These are phyloP conservation scores for Geotrichum restrictum DNA, from an alignment of 1,139 yeast species.

Conservation along the genomic window DNA sequence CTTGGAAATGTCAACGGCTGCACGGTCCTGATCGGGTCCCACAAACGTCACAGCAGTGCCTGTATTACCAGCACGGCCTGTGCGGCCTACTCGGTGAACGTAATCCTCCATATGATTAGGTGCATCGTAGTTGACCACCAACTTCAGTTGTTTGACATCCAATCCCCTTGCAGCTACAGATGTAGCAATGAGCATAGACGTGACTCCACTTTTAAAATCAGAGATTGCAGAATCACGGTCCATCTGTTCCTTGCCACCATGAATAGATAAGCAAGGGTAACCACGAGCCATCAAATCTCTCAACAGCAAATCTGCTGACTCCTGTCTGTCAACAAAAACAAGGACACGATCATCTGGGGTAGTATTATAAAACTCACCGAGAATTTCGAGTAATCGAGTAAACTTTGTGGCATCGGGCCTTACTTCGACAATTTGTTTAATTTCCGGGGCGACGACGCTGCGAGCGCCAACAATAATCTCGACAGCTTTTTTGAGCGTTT, in stretches of 20 bases:
- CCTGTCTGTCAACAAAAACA: slow-evolving; percentile 84
- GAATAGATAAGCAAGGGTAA: slow-evolving; percentile 62
- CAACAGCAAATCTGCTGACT: slow-evolving; percentile 67
- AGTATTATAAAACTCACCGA: slow-evolving; percentile 45
- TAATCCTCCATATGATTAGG: slow-evolving; percentile 94
- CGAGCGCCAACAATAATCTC: slow-evolving; percentile 80
- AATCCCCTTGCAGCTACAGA: slow-evolving; percentile 93
- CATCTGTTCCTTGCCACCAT: slow-evolving; percentile 88
- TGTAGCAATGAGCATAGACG: slow-evolving; percentile 74
- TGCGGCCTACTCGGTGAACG: slow-evolving; percentile 93
- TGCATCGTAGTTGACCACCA: slow-evolving; percentile 83
- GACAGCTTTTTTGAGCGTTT: slow-evolving; percentile 57
- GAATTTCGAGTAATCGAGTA: slow-evolving; percentile 48
- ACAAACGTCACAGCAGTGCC: slow-evolving; percentile 82
- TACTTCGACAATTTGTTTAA: slow-evolving; percentile 66
- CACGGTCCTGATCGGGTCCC: slow-evolving; percentile 57
- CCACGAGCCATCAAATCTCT: slow-evolving; percentile 56
- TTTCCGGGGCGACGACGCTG: slow-evolving; percentile 78
- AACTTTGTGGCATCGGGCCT: slow-evolving; percentile 52
- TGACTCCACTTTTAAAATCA: slow-evolving; percentile 62
- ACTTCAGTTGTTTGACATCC: slow-evolving; percentile 75
- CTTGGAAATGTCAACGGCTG: slow-evolving; percentile 58
- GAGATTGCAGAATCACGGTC: slow-evolving; percentile 76
- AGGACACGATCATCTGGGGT: slow-evolving; percentile 53
- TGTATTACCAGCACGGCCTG: slow-evolving; percentile 82